Conservation (phyloP, 1,284 basidiomycete species). For the Ceratobasidium sp. region DNA sequence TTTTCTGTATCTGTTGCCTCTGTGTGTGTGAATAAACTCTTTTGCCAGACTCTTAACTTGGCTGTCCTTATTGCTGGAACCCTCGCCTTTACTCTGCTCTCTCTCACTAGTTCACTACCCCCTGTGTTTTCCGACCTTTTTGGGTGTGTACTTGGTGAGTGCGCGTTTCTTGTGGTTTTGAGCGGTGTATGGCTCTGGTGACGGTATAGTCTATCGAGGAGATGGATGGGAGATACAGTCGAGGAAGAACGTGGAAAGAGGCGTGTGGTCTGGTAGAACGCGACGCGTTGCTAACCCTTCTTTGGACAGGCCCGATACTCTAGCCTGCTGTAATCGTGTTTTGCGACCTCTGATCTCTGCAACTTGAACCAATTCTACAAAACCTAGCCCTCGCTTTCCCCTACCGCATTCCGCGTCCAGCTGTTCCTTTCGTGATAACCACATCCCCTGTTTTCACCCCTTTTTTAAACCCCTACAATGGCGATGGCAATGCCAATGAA, state of each 20-base stretch:
- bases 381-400: slow-evolving; percentile 37
- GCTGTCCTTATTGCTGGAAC: slow-evolving; percentile 27
- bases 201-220: neutral
- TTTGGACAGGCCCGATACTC: slow-evolving; percentile 24
- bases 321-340: slow-evolving; percentile 34
- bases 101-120: neutral
- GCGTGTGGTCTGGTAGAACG: neutral
- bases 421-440: slow-evolving; percentile 15
- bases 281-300: neutral
- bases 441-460: slow-evolving; percentile 1
- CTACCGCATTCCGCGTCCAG: neutral
- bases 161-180: neutral
- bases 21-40: slow-evolving; percentile 9
- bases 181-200: too few relatives aligned
- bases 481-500: slow-evolving; percentile 42
- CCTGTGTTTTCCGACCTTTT: slow-evolving; percentile 8
- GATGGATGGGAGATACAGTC: neutral
- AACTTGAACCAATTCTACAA: slow-evolving; percentile 17
- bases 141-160: slow-evolving; percentile 7
- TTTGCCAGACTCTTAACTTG: neutral
- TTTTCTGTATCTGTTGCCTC: slow-evolving; percentile 14
- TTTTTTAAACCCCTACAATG: slow-evolving; percentile 26
- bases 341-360: slow-evolving; percentile 6
- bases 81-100: neutral
- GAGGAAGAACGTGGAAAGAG: too few relatives aligned